Evolutionary conservation across 192 early-diverging fungal genomes (phyloP), one percentile per base, ranked within the genome.

Genomic region (Coemansia sp.): DNA sequence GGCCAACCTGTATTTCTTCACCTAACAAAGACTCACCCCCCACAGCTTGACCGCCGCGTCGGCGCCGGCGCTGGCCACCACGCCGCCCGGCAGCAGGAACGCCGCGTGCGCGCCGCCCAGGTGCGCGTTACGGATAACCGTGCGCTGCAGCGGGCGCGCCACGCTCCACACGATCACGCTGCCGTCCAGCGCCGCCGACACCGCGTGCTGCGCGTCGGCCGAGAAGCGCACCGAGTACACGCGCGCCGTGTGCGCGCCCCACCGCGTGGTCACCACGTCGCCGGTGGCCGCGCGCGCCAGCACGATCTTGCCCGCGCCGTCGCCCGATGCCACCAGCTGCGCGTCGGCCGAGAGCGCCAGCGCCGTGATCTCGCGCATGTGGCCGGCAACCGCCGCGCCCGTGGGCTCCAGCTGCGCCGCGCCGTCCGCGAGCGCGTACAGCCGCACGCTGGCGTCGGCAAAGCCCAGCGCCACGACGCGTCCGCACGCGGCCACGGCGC

Each of bases 231-330:
- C 64, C 8, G 74, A 72, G 55, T 87, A 90, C 38, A 98, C 79
- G n/a, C 92, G 84, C 23, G 87, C 90, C 3, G 81, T 85, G 65
- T 98, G 95, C 72, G 88, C 90, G 21, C 89, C 85, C 94, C 94
- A 98, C 19, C 86, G 84, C 45, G 79, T 58, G n/a, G 83, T 67
- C 29, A 69, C 71, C 0, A 74, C 28, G 21, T 75, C 68, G 38
- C 83, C 81, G 3, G 79, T 73, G 0, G 50, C 64, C 0, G 85
- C 70, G 35, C 84, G 79, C 47, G 87, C 89, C 3, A 90, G 86
- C 30, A 82, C 55, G 40, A 98, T 89, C 61, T 87, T 90, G 29
- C 93, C 85, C 19, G 78, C 75, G 11, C 83, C 65, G 59, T 98
- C 93, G 30, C 88, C 95, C 0, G 81, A 82, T 4, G 93, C 94